Percentiles rank a stretch among this genome's conserved stretches.
These are phyloP conservation scores for Aspergillus sclerotiicarbonarius DNA, from an alignment of 495 filamentous ascomycete species.

Conservation along the genomic window DNA sequence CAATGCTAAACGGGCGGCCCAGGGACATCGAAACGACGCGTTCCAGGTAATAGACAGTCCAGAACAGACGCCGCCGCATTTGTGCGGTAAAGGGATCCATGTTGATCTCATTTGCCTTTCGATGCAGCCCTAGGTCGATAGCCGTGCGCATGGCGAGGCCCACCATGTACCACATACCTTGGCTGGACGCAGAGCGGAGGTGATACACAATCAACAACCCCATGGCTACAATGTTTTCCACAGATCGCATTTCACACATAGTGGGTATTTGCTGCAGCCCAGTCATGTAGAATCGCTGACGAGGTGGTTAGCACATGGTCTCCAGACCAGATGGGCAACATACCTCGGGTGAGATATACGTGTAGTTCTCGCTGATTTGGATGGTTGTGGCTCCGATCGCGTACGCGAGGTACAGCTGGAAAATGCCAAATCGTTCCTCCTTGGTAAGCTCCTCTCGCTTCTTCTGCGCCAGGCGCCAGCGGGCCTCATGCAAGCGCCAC, in stretches of 20 bases:
- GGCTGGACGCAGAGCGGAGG: slow-evolving; percentile 49
- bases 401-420: slow-evolving; percentile 53
- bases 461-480: slow-evolving; percentile 40
- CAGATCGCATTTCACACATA: slow-evolving; percentile 49
- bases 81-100: slow-evolving; percentile 48
- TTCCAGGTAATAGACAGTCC: slow-evolving; percentile 55
- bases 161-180: slow-evolving; percentile 58
- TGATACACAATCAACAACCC: slow-evolving; percentile 53
- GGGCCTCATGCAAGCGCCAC: slow-evolving; percentile 43
- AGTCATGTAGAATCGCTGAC: slow-evolving; percentile 46
- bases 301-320: not conserved
- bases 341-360: slow-evolving; percentile 45
- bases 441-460: slow-evolving; percentile 40
- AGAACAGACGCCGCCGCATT: slow-evolving; percentile 50
- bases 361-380: slow-evolving; percentile 47
- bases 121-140: slow-evolving; percentile 52
- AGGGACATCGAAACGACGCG: slow-evolving; percentile 50
- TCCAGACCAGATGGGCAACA: not conserved
- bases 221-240: slow-evolving; percentile 58
- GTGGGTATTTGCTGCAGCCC: slow-evolving; percentile 51
- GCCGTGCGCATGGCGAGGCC: slow-evolving; percentile 55
- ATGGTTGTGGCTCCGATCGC: slow-evolving; percentile 52
- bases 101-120: slow-evolving; percentile 47
- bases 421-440: slow-evolving; percentile 47
- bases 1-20: slow-evolving; percentile 51